A percentile compares a stretch with the other conserved stretches of the same genome.
Conservation (phyloP, 1,284 basidiomycete species). For the Mycosarcoma mackinlayi region DNA sequence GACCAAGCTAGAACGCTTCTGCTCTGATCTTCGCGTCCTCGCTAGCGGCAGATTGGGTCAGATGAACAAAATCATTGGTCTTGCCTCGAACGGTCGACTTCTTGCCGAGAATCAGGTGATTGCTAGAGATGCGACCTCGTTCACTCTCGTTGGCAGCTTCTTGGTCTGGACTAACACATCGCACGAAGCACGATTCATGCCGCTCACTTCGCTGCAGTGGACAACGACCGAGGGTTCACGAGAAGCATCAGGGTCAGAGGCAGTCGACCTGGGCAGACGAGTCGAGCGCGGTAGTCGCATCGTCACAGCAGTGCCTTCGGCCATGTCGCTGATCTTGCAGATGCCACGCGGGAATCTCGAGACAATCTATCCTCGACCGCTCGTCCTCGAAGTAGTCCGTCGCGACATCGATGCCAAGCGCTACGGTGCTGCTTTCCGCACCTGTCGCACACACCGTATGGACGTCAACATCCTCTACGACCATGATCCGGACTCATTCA, state of each 20-base stretch:
- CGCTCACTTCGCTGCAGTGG: conserved; percentile 70
- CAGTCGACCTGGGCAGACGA: conserved; percentile 53
- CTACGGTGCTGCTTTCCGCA: conserved; percentile 86
- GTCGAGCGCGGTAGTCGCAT: conserved; percentile 66
- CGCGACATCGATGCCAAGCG: conserved; percentile 61
- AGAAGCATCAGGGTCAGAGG: conserved; percentile 18
- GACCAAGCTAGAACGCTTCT: conserved; percentile 40
- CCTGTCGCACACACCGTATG: conserved; percentile 91
- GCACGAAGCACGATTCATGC: conserved; percentile 83
- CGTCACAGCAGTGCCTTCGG: conserved; percentile 64
- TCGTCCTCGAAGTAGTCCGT: conserved; percentile 78
- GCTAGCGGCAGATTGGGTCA: conserved; percentile 9
- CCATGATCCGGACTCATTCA: conserved; percentile 78
- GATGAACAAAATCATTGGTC: conserved; percentile 72
- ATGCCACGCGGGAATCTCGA: conserved; percentile 98
- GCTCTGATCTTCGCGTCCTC: conserved; percentile 30
- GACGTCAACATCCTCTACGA: conserved; percentile 90
- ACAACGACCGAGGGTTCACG: conserved; percentile 5
- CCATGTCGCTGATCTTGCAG: conserved; percentile 84
- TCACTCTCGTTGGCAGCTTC: conserved; percentile 81
- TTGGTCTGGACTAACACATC: conserved; percentile 86
- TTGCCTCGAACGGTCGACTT: conserved; percentile 77
- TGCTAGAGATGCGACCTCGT: conserved; percentile 80
- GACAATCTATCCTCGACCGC: conserved; percentile 89
- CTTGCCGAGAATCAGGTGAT: conserved; percentile 71